Evolutionary conservation across 2,329 filamentous ascomycete species (phyloP).

Genomic region (Pestalotiopsis fici): DNA sequence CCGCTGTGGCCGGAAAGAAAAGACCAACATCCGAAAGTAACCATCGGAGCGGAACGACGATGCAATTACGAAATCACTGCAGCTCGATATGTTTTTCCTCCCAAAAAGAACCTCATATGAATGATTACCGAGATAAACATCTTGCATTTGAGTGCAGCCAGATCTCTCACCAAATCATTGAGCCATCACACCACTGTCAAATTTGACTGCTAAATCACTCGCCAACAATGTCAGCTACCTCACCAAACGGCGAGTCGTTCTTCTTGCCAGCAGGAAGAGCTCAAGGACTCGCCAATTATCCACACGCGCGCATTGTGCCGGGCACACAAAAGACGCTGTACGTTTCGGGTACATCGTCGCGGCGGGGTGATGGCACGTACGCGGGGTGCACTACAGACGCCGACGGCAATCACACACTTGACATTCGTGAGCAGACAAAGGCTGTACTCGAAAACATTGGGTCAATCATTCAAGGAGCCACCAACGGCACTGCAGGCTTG

Average conservation of each 20-base stretch:
- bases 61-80: neutral
- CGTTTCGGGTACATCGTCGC: conserved; percentile 33
- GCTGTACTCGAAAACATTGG: conserved; percentile 34
- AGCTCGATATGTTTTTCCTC: neutral
- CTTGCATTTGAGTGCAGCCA: neutral
- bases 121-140: neutral
- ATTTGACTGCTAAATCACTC: neutral
- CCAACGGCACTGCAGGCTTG: conserved; percentile 25
- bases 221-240: conserved; percentile 6
- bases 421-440: conserved; percentile 31
- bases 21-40: neutral
- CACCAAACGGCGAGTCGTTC: conserved; percentile 27
- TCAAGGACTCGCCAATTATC: conserved; percentile 35
- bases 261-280: conserved; percentile 28
- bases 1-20: neutral
- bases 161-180: neutral
- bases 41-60: conserved; percentile 1
- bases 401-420: conserved; percentile 23
- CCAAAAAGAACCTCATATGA: neutral
- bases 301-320: conserved; percentile 30
- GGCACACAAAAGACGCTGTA: conserved; percentile 24
- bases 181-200: neutral
- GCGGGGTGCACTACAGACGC: conserved; percentile 27
- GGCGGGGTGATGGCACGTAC: conserved; percentile 32
- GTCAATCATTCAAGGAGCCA: conserved; percentile 28